phyloP scores from a whole-genome alignment of 768 basidiomycete genomes.

The Crucibulum laeve region DNA sequence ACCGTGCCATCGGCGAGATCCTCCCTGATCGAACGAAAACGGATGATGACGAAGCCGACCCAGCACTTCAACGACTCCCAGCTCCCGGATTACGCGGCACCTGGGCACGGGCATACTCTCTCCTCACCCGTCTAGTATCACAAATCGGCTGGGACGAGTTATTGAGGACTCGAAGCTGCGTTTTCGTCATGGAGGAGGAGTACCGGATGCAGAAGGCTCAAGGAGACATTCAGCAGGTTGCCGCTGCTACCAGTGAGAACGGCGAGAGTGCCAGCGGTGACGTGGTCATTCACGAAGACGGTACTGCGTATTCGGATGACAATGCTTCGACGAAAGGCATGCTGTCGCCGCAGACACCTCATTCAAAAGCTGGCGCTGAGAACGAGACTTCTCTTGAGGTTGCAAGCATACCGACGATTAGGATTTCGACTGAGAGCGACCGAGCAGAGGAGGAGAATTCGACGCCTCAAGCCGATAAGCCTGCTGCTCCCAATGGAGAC shows the following conservation, averaged over 20 bases:
- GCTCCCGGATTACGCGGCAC: constrained; percentile 94
- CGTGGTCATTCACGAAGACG: constrained; percentile 62
- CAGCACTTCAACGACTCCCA: constrained; percentile 89
- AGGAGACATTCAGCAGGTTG: constrained; percentile 50
- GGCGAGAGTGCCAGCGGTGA: constrained; percentile 27
- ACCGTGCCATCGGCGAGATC: constrained; percentile 83
- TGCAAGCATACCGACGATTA: constrained; percentile 54
- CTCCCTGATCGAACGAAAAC: constrained; percentile 80
- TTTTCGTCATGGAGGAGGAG: constrained; percentile 99
- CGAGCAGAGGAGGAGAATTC: constrained; percentile 17
- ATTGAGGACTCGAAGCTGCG: constrained; percentile 86
- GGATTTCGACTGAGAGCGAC: constrained; percentile 65
- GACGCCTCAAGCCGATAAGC: constrained; percentile 6
- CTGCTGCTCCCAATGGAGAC: constrained; percentile 24
- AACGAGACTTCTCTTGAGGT: constrained; percentile 16
- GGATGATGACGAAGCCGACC: constrained; percentile 92
- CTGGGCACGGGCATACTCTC: constrained; percentile 90
- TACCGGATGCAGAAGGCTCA: constrained; percentile 95
- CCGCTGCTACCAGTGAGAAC: constrained; percentile 16
- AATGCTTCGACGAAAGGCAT: constrained; percentile 70
- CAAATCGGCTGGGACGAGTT: constrained; percentile 99
- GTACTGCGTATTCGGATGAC: constrained; percentile 49
- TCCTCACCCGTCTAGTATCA: constrained; percentile 86
- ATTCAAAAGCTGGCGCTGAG: constrained; percentile 20
- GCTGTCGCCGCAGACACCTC: constrained; percentile 33